Percentiles rank a stretch among this genome's conserved stretches.
Conservation (phyloP, 2,329 filamentous ascomycete genomes). For the Pestalotiopsis sp. region DNA sequence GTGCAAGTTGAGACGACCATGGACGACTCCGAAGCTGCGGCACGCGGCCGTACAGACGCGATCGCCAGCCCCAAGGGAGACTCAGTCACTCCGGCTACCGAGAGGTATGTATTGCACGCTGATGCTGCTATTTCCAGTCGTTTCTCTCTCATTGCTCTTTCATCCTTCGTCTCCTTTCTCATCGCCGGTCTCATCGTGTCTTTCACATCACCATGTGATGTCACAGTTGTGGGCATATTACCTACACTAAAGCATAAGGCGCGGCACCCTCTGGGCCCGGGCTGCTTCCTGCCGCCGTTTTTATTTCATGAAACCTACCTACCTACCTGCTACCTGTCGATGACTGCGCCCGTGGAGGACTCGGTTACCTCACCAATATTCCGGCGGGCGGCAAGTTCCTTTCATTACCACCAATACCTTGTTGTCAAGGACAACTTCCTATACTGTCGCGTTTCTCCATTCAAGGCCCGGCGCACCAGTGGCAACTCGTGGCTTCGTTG, state of each 20-base stretch:
- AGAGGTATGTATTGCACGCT: slow-evolving; percentile 6
- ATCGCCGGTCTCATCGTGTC: background rate
- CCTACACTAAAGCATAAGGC: background rate
- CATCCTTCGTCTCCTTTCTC: background rate
- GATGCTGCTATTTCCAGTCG: background rate
- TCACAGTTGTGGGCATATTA: background rate
- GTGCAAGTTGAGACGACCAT: background rate
- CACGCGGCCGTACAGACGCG: background rate
- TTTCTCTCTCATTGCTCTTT: background rate
- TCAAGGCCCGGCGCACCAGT: background rate
- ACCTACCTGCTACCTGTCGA: background rate
- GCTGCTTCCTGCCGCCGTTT: background rate
- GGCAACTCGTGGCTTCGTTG: background rate
- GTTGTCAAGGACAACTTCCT: background rate
- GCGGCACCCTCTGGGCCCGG: background rate
- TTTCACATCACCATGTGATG: background rate
- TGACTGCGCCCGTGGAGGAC: background rate
- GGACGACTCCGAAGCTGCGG: background rate
- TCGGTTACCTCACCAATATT: background rate
- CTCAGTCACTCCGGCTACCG: slow-evolving; percentile 1
- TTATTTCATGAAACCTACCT: background rate
- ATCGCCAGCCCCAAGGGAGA: background rate
- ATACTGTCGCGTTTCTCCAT: background rate
- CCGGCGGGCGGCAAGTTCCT: background rate
- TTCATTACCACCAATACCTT: background rate